Evolutionary conservation across 257 asterid species (phyloP).

Genomic region (Phtheirospermum japonicum): DNA sequence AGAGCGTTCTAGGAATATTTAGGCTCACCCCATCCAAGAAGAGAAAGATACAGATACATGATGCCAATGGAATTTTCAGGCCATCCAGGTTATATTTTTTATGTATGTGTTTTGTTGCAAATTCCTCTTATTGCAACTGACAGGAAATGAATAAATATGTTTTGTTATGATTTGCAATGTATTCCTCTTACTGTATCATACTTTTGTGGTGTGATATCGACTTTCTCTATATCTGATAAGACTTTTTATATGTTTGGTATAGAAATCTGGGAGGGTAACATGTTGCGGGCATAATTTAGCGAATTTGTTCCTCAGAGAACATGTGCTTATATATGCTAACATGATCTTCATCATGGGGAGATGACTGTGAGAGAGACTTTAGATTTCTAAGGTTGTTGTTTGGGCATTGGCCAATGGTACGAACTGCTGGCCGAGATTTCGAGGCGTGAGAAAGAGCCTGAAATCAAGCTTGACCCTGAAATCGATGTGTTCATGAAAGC

Average conservation of each 20-base stretch:
- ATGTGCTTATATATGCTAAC: no score
- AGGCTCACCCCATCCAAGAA: slow-evolving; percentile 41
- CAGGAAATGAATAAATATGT: no score
- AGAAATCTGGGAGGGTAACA: slow-evolving; percentile 38
- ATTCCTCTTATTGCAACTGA: no score
- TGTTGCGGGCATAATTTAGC: slow-evolving; percentile 44
- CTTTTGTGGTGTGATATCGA: background rate
- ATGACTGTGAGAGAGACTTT: no score
- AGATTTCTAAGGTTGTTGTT: no score
- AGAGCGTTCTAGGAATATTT: slow-evolving; percentile 33
- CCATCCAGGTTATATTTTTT: slow-evolving; percentile 47
- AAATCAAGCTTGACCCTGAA: slow-evolving; percentile 45
- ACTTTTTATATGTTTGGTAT: no score
- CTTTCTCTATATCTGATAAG: background rate
- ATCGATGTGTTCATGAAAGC: slow-evolving; percentile 51
- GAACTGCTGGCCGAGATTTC: slow-evolving; percentile 42
- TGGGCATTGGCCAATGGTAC: slow-evolving; percentile 43
- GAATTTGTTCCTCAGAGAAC: no score
- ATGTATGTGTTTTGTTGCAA: no score
- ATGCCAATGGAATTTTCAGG: slow-evolving; percentile 35
- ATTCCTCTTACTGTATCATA: background rate
- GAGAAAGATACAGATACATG: slow-evolving; percentile 36
- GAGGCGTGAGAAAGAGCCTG: slow-evolving; percentile 48
- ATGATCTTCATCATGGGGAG: no score
- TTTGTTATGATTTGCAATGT: no score